Percentiles rank a stretch among this genome's conserved stretches.
Evolutionary conservation across 352 stramenopile species (phyloP).

Genomic region (Aphanomyces euteiches): DNA sequence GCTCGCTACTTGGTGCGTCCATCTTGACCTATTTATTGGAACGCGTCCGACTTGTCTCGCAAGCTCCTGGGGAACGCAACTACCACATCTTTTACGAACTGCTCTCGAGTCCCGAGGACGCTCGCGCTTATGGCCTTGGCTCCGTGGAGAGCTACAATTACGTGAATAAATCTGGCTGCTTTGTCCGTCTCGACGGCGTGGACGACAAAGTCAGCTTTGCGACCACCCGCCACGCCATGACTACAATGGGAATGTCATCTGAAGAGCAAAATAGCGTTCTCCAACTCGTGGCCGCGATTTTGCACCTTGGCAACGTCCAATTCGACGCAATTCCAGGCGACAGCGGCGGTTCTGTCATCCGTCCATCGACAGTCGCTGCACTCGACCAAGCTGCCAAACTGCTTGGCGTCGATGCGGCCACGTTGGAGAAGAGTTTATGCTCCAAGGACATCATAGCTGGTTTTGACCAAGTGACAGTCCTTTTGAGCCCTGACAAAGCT

Average conservation of each 20-base stretch:
- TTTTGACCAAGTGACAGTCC: constrained; percentile 70
- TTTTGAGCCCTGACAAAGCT: constrained; percentile 60
- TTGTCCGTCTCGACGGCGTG: constrained; percentile 70
- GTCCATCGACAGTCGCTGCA: constrained; percentile 51
- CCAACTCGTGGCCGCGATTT: constrained; percentile 72
- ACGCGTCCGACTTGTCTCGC: constrained; percentile 87
- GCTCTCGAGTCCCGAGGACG: constrained; percentile 43
- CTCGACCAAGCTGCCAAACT: constrained; percentile 28
- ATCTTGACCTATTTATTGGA: constrained; percentile 94
- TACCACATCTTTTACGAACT: constrained; percentile 89
- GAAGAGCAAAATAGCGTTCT: constrained; percentile 80
- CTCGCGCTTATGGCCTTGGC: constrained; percentile 48
- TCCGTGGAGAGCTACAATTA: constrained; percentile 58
- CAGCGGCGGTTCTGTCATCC: constrained; percentile 78
- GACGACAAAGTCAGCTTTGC: constrained; percentile 67
- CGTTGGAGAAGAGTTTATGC: constrained; percentile 58
- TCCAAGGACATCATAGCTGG: constrained; percentile 79
- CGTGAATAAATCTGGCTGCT: constrained; percentile 85
- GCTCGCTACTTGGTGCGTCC: constrained; percentile 72
- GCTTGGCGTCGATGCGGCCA: constrained; percentile 57
- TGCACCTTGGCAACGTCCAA: constrained; percentile 81
- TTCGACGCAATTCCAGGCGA: constrained; percentile 72
- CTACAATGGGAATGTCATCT: constrained; percentile 66
- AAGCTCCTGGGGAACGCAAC: constrained; percentile 76
- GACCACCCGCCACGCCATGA: constrained; percentile 71